Percentiles rank a stretch among this genome's conserved stretches.
Evolutionary conservation across 192 early-diverging fungal genomes (phyloP).

Genomic region (Hyaloraphidium curvatum): DNA sequence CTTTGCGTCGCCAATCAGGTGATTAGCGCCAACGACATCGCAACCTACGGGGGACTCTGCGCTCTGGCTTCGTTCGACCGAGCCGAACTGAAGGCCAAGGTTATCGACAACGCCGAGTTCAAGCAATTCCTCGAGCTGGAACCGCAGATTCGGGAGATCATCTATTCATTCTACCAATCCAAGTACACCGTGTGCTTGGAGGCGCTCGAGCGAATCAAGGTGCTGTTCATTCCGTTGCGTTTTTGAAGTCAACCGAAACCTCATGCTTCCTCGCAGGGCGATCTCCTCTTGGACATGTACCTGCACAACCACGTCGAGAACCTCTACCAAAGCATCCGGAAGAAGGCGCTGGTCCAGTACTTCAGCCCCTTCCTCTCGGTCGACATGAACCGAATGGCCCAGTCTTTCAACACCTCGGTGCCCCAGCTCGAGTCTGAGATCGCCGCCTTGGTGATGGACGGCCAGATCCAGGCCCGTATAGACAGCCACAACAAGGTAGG

Average conservation of each 20-base stretch:
- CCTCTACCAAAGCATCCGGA: conserved; percentile 47
- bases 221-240: conserved; percentile 9
- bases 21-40: conserved; percentile 61
- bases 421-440: conserved; percentile 46
- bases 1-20: conserved; percentile 13
- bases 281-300: conserved; percentile 47
- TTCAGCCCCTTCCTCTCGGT: conserved; percentile 59
- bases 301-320: conserved; percentile 46
- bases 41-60: conserved; percentile 57
- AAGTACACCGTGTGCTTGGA: conserved; percentile 50
- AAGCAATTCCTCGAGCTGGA: conserved; percentile 66
- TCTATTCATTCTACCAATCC: conserved; percentile 52
- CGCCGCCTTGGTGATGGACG: conserved; percentile 43
- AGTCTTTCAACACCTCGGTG: conserved; percentile 40
- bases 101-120: conserved; percentile 55
- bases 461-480: conserved; percentile 53
- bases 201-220: conserved; percentile 43
- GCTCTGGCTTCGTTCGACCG: conserved; percentile 59
- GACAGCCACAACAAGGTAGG: conserved; percentile 71
- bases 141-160: conserved; percentile 49
- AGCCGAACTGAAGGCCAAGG: conserved; percentile 38
- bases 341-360: conserved; percentile 63
- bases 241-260: background rate
- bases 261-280: conserved; percentile 11
- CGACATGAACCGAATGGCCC: conserved; percentile 58